Base-by-base conservation (phyloP, 129 eudicot genomes). In the Oenanthe sinensis region DNA sequence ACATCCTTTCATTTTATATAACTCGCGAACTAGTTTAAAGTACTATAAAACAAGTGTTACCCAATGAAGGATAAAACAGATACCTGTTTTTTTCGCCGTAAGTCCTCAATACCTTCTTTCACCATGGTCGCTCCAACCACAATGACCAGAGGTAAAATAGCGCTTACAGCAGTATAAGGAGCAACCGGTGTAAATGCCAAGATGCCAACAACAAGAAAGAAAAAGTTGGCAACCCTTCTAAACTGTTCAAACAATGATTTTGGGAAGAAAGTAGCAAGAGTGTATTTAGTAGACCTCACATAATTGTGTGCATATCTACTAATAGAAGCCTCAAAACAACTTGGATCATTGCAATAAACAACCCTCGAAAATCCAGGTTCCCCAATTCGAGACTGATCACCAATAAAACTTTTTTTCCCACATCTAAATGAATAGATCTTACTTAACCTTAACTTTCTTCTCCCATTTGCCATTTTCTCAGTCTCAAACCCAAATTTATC, bases 191-290 rank as follows among this genome's bases (percentile, higher is more conserved):
- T 94, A 85, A 94, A 94, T 60, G 97, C 81, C 83, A 94, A 49
- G 13, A 87, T 87, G 14, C 93, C 98, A 77, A 88, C 89, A 58
- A 94, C 97, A 77, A 94, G 93, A 75, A 94, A 94, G 83, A 65
- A 94, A 81, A 94, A 94, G 77, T 94, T 94, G 50, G 98, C 98
- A 82, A 94, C 98, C 83, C 98, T 91, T 71, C 98, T 90, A 82
- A 94, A 94, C 86, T 94, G 98, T 83, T 94, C 98, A 88, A 89
- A 94, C 87, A 94, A 82, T 52, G 97, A 84, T 80, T 94, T 94
- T 19, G 98, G 98, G 39, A 94, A 43, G 82, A 94, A 94, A 74
- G 93, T 85, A 74, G 93, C 87, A 50, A 87, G 83, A 46, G 93
- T 94, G 82, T 94, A 93, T 83, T 93, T 93, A 11, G 98, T 89